These are phyloP conservation scores for Syncephalis plumigaleata DNA, from an alignment of 371 early-diverging fungal species.

Conservation along the genomic window DNA sequence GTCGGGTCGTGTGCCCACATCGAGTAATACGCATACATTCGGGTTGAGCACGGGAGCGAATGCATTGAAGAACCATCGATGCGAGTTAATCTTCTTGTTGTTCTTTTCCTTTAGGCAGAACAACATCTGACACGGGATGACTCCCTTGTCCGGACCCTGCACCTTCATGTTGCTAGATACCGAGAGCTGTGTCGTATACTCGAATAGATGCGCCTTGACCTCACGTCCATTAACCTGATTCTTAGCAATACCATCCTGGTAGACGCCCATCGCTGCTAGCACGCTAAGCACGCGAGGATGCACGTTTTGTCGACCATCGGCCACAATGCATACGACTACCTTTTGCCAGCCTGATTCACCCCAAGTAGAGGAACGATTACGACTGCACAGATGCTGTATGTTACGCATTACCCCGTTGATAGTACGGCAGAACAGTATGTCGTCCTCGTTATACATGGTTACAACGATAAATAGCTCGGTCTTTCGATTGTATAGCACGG, in stretches of 20 bases:
- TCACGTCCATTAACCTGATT: constrained; percentile 32
- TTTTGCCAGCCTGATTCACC: constrained; percentile 73
- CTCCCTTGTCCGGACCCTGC: constrained; percentile 31
- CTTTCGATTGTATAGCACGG: constrained; percentile 44
- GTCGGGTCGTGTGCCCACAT: constrained; percentile 75
- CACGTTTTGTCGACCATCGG: constrained; percentile 46
- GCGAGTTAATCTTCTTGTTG: constrained; percentile 71
- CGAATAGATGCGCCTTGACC: constrained; percentile 73
- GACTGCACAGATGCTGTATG: constrained; percentile 54
- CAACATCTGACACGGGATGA: constrained; percentile 65
- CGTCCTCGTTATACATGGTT: constrained; percentile 83
- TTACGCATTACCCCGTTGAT: constrained; percentile 61
- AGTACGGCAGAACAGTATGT: constrained; percentile 56
- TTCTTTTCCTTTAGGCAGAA: constrained; percentile 76
- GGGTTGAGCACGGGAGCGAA: constrained; percentile 59
- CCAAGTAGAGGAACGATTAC: constrained; percentile 46
- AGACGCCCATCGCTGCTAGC: constrained; percentile 70
- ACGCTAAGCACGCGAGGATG: constrained; percentile 47
- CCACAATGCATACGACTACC: constrained; percentile 60
- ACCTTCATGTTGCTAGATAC: constrained; percentile 19
- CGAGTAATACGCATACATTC: constrained; percentile 65
- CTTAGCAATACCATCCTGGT: constrained; percentile 64
- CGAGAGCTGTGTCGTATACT: constrained; percentile 67
- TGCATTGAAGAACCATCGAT: constrained; percentile 86
- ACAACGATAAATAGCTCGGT: constrained; percentile 84